Evolutionary conservation across 2,329 filamentous ascomycete species (phyloP), one percentile per base, ranked within the genome.

Genomic region (Paracamarosporium sp.): DNA sequence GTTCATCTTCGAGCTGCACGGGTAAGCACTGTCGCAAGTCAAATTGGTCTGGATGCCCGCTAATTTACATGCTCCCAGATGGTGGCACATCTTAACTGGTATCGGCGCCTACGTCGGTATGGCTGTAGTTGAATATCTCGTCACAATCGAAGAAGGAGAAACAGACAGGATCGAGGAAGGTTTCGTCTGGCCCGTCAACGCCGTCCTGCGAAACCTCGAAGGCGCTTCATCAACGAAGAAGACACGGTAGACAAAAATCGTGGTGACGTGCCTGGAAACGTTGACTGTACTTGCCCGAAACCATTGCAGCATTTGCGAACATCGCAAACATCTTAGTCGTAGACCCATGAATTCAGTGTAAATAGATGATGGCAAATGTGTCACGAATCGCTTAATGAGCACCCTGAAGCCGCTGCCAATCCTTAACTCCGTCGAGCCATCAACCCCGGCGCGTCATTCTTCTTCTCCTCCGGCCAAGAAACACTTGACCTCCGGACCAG

Each of bases 21-120:
- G 85, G 1, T 51, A 31, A 51, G 48, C 30, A 6, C 20, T 15
- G 4, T 17, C 24, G 12, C 25, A 36, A 7, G 15, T 15, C 9
- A 24, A 3, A 12, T 25, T 12, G 7, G 11, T 11, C 35, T 5
- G 2, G 1, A 22, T 12, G 17, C n/a, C 1, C 12, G 27, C 48
- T 51, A 22, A 47, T 25, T 8, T 17, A 31, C n/a, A 2, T 41
- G 4, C 24, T 41, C 31, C 11, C n/a, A 51, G 48, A 30, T 88
- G 85, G 86, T 88, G 86, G 86, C 86, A 88, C 63, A 72, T 88
- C 15, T 73, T 87, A 25, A 88, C 86, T 0, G 86, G 84, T 0
- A 74, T 85, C 20, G 81, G 83, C 0, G 84, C 85, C 4, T 79
- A 79, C 24, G 67, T 71, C 2, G 75, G 75, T 17, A 78, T 78